Evolutionary conservation across 169 alveolate species (phyloP).

Genomic region (Plasmodium berghei): DNA sequence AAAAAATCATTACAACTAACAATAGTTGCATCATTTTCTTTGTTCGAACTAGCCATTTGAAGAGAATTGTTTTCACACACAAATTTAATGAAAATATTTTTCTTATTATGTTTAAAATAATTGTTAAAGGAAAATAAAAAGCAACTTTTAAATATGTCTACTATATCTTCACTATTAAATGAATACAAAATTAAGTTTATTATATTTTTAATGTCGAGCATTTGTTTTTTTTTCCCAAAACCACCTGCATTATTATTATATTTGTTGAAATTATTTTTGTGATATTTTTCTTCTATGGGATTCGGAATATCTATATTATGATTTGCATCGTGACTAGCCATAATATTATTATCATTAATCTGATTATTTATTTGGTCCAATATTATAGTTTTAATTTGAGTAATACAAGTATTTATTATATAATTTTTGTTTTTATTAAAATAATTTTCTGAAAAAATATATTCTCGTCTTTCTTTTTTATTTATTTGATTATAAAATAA

Average conservation of each 20-base stretch:
- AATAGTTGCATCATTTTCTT: too few relatives aligned
- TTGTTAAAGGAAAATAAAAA: conserved; percentile 39
- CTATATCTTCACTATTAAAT: conserved; percentile 27
- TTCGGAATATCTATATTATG: not conserved
- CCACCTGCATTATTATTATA: not conserved
- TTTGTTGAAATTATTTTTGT: too few relatives aligned
- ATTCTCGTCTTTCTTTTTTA: conserved; percentile 36
- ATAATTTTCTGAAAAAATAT: conserved; percentile 33
- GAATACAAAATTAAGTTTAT: conserved; percentile 27
- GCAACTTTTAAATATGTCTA: conserved; percentile 29
- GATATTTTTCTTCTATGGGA: not conserved
- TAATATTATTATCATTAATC: not conserved
- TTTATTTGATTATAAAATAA: conserved; percentile 32
- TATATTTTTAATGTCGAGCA: conserved; percentile 18
- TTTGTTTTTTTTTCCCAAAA: not conserved
- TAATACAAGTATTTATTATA: conserved; percentile 12
- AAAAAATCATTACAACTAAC: not conserved
- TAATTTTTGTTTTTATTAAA: conserved; percentile 36
- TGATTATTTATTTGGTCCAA: not conserved
- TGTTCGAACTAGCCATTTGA: too few relatives aligned
- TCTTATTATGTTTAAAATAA: conserved; percentile 23
- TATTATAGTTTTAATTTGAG: conserved; percentile 9
- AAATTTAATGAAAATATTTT: conserved; percentile 10
- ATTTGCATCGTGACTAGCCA: not conserved
- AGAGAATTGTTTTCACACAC: not conserved